These are phyloP conservation scores for Priceomyces medius DNA, from an alignment of 805 yeast species.

Conservation along the genomic window DNA sequence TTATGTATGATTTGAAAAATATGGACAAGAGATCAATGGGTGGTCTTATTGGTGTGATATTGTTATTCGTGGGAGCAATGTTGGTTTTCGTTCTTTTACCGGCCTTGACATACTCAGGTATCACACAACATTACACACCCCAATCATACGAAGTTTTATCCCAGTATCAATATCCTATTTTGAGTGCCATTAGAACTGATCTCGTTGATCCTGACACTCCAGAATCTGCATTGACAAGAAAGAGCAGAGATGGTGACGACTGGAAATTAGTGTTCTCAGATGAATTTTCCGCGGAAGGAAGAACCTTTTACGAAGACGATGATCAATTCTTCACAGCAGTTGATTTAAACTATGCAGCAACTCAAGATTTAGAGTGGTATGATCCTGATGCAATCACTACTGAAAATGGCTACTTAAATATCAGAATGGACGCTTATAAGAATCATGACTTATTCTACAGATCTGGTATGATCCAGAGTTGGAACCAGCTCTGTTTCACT, in stretches of 20 bases:
- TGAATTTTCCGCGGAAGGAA: constrained; percentile 86
- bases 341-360: constrained; percentile 81
- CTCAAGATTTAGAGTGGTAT: constrained; percentile 92
- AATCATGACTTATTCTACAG: constrained; percentile 80
- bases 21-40: constrained; percentile 63
- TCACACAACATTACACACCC: constrained; percentile 30
- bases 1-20: constrained; percentile 59
- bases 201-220: constrained; percentile 77
- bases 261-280: constrained; percentile 87
- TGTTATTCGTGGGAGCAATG: constrained; percentile 58
- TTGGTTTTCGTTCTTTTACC: constrained; percentile 80
- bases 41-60: constrained; percentile 60
- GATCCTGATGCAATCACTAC: constrained; percentile 88
- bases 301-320: constrained; percentile 87
- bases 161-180: constrained; percentile 53
- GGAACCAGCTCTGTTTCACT: constrained; percentile 90
- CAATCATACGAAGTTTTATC: constrained; percentile 47
- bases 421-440: constrained; percentile 77
- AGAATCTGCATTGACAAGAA: constrained; percentile 44
- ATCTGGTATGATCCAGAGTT: constrained; percentile 87
- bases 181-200: constrained; percentile 57
- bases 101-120: constrained; percentile 79
- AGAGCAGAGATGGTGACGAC: constrained; percentile 55
- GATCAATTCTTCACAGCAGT: constrained; percentile 90
- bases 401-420: constrained; percentile 61